phyloP scores from a whole-genome alignment of 2,329 filamentous ascomycete species.

The Fusarium vanettenii region DNA sequence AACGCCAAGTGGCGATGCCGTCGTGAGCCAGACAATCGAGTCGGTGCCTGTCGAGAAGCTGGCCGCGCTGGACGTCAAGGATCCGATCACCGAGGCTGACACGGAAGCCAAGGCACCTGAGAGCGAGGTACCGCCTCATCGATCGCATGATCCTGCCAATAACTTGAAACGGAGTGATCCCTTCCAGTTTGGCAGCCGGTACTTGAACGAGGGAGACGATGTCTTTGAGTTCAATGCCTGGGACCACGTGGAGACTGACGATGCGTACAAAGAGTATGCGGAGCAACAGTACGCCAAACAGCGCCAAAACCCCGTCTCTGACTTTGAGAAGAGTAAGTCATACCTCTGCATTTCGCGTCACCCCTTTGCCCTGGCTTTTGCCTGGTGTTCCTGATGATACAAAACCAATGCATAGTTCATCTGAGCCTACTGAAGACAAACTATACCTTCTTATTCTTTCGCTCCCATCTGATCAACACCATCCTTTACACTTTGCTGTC shows the following conservation, averaged over 20 bases:
- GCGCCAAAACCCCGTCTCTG: conserved; percentile 85
- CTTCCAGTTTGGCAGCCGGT: conserved; percentile 94
- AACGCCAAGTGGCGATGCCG: conserved; percentile 39
- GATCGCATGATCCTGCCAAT: conserved; percentile 76
- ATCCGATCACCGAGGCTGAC: conserved; percentile 32
- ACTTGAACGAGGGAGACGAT: conserved; percentile 84
- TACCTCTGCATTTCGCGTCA: neutral
- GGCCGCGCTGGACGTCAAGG: conserved; percentile 43
- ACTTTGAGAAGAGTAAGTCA: conserved; percentile 86
- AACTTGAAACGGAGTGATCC: conserved; percentile 91
- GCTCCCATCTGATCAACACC: conserved; percentile 74
- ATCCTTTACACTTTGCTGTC: conserved; percentile 29
- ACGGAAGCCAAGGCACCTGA: conserved; percentile 23
- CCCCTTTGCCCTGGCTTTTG: neutral
- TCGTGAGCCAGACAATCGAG: conserved; percentile 29
- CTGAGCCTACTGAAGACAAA: conserved; percentile 75
- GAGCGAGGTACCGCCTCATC: conserved; percentile 64
- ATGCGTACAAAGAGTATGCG: conserved; percentile 86
- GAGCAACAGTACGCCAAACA: conserved; percentile 88
- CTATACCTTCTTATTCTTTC: conserved; percentile 71
- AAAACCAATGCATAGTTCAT: conserved; percentile 76
- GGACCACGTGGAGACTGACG: conserved; percentile 97
- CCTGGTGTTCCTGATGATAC: conserved; percentile 67
- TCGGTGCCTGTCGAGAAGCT: conserved; percentile 37
- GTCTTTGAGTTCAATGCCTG: conserved; percentile 98